phyloP scores from a whole-genome alignment of 75 land plant genomes.

The Pseudotsuga menziesii region DNA sequence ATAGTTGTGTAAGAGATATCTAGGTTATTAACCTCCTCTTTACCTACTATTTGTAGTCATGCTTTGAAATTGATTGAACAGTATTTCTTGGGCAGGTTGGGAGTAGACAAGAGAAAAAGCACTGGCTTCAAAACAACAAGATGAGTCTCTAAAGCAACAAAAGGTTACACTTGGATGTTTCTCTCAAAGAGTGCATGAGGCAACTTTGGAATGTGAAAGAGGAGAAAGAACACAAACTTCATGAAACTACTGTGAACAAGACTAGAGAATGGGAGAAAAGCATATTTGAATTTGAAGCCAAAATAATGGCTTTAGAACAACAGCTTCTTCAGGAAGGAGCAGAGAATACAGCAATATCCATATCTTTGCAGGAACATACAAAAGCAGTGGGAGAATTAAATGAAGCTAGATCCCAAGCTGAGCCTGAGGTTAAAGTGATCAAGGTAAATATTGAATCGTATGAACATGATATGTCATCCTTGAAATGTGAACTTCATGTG shows the following conservation, averaged over 20 bases:
- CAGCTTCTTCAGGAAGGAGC: conserved; percentile 46
- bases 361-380: too few species aligned
- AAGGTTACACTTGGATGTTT: conserved; percentile 68
- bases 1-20: too few species aligned
- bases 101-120: conserved; percentile 90
- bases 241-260: conserved; percentile 57
- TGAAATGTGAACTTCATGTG: too few species aligned
- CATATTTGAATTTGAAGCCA: conserved; percentile 58
- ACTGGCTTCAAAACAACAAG: conserved; percentile 53
- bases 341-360: too few species aligned
- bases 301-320: conserved; percentile 47
- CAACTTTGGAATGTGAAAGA: conserved; percentile 74
- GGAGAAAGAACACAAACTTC: conserved; percentile 73
- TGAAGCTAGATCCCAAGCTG: too few species aligned
- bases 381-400: too few species aligned
- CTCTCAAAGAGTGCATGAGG: conserved; percentile 86
- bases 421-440: too few species aligned
- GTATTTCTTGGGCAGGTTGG: conserved; percentile 58
- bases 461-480: too few species aligned
- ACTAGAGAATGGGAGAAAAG: conserved; percentile 69
- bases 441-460: too few species aligned
- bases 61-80: too few species aligned
- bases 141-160: conserved; percentile 59
- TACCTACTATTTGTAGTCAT: too few species aligned
- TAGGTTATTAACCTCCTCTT: too few species aligned